Percentiles rank a stretch among this genome's conserved stretches.
These are phyloP conservation scores for Chaetomiaceae sp. DNA, from an alignment of 2,329 filamentous ascomycete species.

Conservation along the genomic window DNA sequence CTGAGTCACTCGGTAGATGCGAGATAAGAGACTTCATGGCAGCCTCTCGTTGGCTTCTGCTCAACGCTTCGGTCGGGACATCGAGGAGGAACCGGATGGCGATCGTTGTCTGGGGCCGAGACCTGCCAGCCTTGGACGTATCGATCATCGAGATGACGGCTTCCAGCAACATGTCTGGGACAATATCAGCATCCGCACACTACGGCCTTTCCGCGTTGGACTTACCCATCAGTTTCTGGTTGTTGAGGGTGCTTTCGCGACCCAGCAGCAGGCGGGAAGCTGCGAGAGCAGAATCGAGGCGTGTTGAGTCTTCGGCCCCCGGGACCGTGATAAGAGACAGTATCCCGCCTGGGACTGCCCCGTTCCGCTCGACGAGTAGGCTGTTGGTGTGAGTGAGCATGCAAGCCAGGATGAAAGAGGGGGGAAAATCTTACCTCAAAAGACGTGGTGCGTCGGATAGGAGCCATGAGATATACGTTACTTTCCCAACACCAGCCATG, in stretches of 20 bases:
- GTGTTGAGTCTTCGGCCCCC: not conserved
- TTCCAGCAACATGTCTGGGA: constrained; percentile 14
- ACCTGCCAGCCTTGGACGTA: constrained; percentile 17
- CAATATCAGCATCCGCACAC: not conserved
- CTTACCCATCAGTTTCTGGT: constrained; percentile 22
- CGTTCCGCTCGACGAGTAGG: constrained; percentile 17
- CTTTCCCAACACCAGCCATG: constrained; percentile 2
- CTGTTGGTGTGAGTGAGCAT: constrained; percentile 14
- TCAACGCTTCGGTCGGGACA: constrained; percentile 17
- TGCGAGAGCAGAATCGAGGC: constrained; percentile 3
- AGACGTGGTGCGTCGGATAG: constrained; percentile 19
- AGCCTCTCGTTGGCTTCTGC: constrained; percentile 20
- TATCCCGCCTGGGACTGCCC: constrained; percentile 13
- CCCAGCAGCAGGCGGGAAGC: constrained; percentile 13
- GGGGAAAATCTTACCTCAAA: constrained; percentile 16
- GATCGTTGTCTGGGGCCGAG: constrained; percentile 2
- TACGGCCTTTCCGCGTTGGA: too few species aligned
- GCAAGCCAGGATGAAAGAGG: too few species aligned
- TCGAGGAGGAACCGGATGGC: constrained; percentile 22
- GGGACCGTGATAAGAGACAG: constrained; percentile 2
- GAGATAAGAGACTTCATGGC: constrained; percentile 21
- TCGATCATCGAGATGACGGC: constrained; percentile 17
- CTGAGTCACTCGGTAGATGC: constrained; percentile 11
- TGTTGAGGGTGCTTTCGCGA: constrained; percentile 21
- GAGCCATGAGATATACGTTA: constrained; percentile 22